A percentile compares a stretch with the other conserved stretches of the same genome.
phyloP scores from a whole-genome alignment of 306 rosid genomes.

The Vigna reflexopilosa region DNA sequence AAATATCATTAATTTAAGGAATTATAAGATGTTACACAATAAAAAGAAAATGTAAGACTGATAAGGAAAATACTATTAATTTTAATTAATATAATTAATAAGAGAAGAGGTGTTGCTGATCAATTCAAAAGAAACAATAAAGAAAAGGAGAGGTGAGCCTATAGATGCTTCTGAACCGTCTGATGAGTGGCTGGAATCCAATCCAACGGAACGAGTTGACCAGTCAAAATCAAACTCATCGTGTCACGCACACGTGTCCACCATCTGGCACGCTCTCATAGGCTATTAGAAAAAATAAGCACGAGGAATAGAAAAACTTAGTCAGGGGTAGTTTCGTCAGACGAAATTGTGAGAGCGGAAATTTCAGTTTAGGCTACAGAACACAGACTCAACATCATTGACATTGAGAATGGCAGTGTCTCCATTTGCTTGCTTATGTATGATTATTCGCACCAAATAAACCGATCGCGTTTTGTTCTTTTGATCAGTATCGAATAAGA shows the following conservation, averaged over 20 bases:
- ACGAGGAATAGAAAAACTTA: conserved; percentile 12
- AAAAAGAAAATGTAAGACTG: background rate
- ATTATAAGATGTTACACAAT: background rate
- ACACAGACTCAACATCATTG: background rate
- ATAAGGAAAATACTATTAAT: background rate
- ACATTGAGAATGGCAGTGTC: conserved; percentile 18
- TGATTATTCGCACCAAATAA: conserved; percentile 27
- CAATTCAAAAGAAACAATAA: background rate
- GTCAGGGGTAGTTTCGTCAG: conserved; percentile 51
- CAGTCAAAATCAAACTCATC: conserved; percentile 28
- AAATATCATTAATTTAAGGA: background rate
- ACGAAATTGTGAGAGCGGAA: background rate
- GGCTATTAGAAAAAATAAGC: background rate
- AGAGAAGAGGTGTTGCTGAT: background rate
- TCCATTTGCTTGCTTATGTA: background rate
- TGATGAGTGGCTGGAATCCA: background rate
- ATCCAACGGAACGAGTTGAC: conserved; percentile 17
- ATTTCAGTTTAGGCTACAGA: background rate
- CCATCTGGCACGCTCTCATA: conserved; percentile 15
- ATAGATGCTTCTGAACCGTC: background rate
- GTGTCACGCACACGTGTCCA: conserved; percentile 23
- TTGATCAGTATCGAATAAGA: conserved; percentile 47
- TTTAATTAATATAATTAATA: background rate
- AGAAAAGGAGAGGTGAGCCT: conserved; percentile 1
- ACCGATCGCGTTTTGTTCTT: conserved; percentile 25